These are phyloP conservation scores for Suillus spraguei DNA, from an alignment of 768 basidiomycete genomes.

Conservation along the genomic window DNA sequence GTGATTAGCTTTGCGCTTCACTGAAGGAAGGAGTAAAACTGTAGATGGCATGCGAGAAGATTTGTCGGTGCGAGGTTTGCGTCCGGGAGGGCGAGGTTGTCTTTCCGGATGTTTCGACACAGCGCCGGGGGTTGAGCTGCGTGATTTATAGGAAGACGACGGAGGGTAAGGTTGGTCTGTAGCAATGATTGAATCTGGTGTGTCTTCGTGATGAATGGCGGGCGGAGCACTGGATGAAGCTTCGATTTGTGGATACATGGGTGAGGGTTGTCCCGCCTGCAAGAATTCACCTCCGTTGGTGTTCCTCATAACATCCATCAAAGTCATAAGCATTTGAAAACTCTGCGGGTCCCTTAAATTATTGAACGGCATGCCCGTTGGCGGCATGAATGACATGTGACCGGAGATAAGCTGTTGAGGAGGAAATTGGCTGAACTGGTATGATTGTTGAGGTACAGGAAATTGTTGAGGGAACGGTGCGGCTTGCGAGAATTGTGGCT, in stretches of 20 bases:
- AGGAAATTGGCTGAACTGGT: not conserved
- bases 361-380: not conserved
- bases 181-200: not conserved
- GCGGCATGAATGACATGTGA: conserved; percentile 4
- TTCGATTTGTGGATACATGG: conserved; percentile 11
- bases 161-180: conserved; percentile 6
- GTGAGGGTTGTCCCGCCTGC: conserved; percentile 3
- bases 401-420: not conserved
- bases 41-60: conserved; percentile 10
- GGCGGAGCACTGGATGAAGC: not conserved
- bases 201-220: not conserved
- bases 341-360: conserved; percentile 4
- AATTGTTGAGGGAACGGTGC: conserved; percentile 21
- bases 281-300: conserved; percentile 12
- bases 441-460: conserved; percentile 14
- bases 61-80: conserved; percentile 12
- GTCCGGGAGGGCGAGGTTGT: conserved; percentile 6
- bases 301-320: conserved; percentile 17
- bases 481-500: conserved; percentile 21
- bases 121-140: not conserved
- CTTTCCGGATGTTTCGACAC: not conserved
- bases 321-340: conserved; percentile 12
- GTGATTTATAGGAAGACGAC: conserved; percentile 7
- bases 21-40: conserved; percentile 14
- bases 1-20: conserved; percentile 24